phyloP scores from a whole-genome alignment of 1,139 yeast genomes.

The Debaryomyces nepalensis region DNA sequence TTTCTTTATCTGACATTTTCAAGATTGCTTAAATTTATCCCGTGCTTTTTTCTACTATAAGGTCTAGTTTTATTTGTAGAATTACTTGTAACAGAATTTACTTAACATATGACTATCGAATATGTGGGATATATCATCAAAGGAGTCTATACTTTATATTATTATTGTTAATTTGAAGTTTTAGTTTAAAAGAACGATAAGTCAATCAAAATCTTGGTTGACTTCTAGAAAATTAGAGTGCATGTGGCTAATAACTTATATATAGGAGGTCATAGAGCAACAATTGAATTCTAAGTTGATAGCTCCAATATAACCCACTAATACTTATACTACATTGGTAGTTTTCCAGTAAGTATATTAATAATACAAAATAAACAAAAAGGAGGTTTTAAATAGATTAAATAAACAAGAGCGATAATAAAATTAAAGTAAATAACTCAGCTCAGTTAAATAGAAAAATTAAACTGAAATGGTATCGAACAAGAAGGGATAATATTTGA shows the following conservation, averaged over 20 bases:
- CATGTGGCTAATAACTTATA: constrained; percentile 5
- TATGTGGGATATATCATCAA: background rate
- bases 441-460: constrained; percentile 11
- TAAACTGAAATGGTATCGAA: constrained; percentile 12
- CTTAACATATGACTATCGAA: background rate
- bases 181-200: too few relatives aligned
- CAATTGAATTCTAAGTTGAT: too few relatives aligned
- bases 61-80: background rate
- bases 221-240: constrained; percentile 1
- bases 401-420: constrained; percentile 8
- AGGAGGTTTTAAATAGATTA: constrained; percentile 8
- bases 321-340: too few relatives aligned
- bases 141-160: background rate
- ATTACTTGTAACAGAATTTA: background rate
- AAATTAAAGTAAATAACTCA: constrained; percentile 7
- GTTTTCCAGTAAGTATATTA: constrained; percentile 7
- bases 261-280: constrained; percentile 6
- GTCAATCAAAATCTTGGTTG: too few relatives aligned
- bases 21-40: background rate
- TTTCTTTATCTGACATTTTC: constrained; percentile 4
- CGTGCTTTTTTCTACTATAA: background rate
- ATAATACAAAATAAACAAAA: constrained; percentile 9
- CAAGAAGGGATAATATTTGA: constrained; percentile 1
- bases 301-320: too few relatives aligned
- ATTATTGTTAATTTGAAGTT: background rate